These are phyloP conservation scores for Basipetospora chlamydospora DNA, from an alignment of 2,329 filamentous ascomycete species.

Conservation along the genomic window DNA sequence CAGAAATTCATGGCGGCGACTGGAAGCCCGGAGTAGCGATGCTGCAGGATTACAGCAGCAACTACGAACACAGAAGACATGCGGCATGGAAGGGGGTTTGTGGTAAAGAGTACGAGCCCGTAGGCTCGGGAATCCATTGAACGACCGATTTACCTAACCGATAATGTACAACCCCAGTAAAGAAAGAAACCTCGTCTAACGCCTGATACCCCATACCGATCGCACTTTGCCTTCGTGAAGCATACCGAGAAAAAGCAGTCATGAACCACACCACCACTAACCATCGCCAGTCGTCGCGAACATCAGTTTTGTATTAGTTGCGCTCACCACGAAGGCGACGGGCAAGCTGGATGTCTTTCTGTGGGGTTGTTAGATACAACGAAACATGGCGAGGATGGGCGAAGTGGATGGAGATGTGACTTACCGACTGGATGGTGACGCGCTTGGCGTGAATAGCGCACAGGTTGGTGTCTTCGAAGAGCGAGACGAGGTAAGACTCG, in stretches of 20 bases:
- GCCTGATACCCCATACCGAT: constrained; percentile 3
- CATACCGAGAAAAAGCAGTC: constrained; percentile 2
- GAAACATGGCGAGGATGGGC: too few relatives aligned
- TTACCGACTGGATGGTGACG: constrained; percentile 75
- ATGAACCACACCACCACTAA: neutral
- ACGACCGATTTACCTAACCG: neutral
- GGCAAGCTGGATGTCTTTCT: constrained; percentile 91
- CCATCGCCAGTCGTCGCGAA: neutral
- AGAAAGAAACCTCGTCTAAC: constrained; percentile 4
- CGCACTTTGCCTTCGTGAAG: constrained; percentile 4
- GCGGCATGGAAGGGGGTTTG: neutral
- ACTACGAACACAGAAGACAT: too few relatives aligned
- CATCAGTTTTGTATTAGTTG: too few relatives aligned
- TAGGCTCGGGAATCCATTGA: neutral
- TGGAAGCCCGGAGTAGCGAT: too few relatives aligned
- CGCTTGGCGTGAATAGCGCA: constrained; percentile 99
- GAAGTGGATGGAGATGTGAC: neutral
- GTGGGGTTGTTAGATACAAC: constrained; percentile 2
- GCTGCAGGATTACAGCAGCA: too few relatives aligned
- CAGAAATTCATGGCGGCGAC: too few relatives aligned
- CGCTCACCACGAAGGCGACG: constrained; percentile 89
- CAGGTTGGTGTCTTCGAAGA: constrained; percentile 97
- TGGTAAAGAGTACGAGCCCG: too few relatives aligned
- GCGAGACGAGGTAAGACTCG: constrained; percentile 94
- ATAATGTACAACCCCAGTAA: constrained; percentile 5